A percentile compares a stretch with the other conserved stretches of the same genome.
These are phyloP conservation scores for Bothriochloa decipiens DNA, from an alignment of 176 grass and related monocot species.

Conservation along the genomic window DNA sequence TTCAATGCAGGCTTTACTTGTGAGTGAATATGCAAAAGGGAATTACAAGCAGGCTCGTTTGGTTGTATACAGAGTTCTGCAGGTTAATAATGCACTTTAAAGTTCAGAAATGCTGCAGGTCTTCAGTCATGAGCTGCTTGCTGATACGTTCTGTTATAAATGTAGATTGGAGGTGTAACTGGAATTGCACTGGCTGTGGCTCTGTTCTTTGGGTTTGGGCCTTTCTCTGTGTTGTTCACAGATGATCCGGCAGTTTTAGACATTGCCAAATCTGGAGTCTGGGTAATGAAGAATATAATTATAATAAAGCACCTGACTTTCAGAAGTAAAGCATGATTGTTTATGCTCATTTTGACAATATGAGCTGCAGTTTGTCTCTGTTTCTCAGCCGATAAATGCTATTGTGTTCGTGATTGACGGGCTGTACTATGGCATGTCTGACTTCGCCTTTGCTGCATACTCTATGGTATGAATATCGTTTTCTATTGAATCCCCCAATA, in stretches of 20 bases:
- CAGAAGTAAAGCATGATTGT: too few relatives aligned
- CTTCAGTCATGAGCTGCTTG: not conserved
- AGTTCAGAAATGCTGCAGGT: not conserved
- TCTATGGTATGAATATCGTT: constrained; percentile 58
- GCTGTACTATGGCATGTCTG: constrained; percentile 90
- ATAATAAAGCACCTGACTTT: not conserved
- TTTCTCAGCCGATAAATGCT: constrained; percentile 86
- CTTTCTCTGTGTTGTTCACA: constrained; percentile 71
- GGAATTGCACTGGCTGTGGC: constrained; percentile 60
- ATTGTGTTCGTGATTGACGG: constrained; percentile 82
- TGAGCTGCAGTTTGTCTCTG: constrained; percentile 68
- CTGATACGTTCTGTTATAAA: constrained; percentile 8
- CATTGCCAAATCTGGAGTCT: constrained; percentile 70
- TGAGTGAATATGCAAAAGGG: constrained; percentile 70
- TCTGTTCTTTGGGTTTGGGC: constrained; percentile 78
- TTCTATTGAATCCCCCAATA: too few relatives aligned
- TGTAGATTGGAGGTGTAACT: constrained; percentile 70
- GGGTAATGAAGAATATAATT: constrained; percentile 49
- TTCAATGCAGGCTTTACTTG: constrained; percentile 68
- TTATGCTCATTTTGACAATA: too few relatives aligned
- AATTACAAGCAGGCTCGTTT: constrained; percentile 72
- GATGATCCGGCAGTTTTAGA: constrained; percentile 68
- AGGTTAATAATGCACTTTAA: constrained; percentile 46
- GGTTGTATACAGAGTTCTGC: constrained; percentile 71
- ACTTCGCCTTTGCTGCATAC: constrained; percentile 86